These are phyloP conservation scores for Pythium sp. DNA, from an alignment of 352 stramenopile genomes.

Conservation along the genomic window DNA sequence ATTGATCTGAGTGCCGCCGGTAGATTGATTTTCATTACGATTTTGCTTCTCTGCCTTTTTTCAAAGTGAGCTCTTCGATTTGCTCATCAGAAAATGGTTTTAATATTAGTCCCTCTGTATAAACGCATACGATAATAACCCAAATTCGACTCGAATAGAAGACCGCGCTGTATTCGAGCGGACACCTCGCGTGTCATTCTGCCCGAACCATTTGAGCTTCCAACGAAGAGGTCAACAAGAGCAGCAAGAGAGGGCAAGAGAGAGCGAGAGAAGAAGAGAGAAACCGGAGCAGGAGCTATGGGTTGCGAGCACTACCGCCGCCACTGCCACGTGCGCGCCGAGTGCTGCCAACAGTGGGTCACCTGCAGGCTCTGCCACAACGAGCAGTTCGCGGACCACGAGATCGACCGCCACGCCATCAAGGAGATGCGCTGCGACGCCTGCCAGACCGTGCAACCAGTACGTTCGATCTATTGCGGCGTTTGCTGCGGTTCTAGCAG, in stretches of 20 bases:
- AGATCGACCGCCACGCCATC: slow-evolving; percentile 79
- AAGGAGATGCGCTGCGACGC: slow-evolving; percentile 60
- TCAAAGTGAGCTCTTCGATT: background rate
- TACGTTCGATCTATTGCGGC: slow-evolving; percentile 19
- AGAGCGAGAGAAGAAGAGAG: background rate
- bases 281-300: background rate
- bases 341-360: slow-evolving; percentile 77
- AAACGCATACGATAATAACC: background rate
- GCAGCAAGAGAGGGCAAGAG: no score
- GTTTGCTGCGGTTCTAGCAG: background rate
- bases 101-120: background rate
- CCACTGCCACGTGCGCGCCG: slow-evolving; percentile 62
- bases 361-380: slow-evolving; percentile 74
- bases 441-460: slow-evolving; percentile 58
- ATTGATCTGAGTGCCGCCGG: no score
- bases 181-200: background rate
- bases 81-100: background rate
- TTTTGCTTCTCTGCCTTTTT: no score
- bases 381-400: slow-evolving; percentile 46
- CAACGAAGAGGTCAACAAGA: background rate
- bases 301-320: slow-evolving; percentile 62
- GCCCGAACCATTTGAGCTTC: background rate
- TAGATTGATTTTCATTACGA: no score
- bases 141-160: background rate
- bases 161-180: background rate